Evolutionary conservation across 2,329 filamentous ascomycete genomes (phyloP), one percentile per base, ranked within the genome.

Genomic region (Stachybotrys echinatus): DNA sequence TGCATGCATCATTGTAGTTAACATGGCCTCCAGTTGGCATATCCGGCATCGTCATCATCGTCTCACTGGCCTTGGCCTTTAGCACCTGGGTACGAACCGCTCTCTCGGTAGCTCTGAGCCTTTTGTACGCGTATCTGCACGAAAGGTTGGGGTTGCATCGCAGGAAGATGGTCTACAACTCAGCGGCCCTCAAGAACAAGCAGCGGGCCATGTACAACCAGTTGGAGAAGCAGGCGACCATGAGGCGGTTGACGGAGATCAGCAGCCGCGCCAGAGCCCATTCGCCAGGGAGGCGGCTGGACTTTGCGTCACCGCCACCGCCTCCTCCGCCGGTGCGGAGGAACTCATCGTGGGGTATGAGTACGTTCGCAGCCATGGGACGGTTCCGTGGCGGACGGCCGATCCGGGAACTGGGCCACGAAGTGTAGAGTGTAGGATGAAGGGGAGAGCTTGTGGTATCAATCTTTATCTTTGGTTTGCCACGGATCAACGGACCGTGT

Each of bases 11-110:
- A n/a, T n/a, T n/a, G n/a, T n/a, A 34, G 10, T 5, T 14, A 5
- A 34, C 10, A 34, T 34, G 10, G 14, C 27, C 19, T 45, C 18
- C 21, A 59, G 57, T 58, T n/a, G 48, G 48, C 6, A 48, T 60
- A 1, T 55, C 55, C 2, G 46, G 54, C 6, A 52, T 44, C 14
- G 53, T 59, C 17, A 56, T 57, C 21, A 21, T 52, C 27, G 18
- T 60, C 3, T 53, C 55, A 4, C 48, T 59, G 3, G 47, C 58
- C 12, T 50, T 61, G 14, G 54, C 57, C 14, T 59, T 59, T 47
- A 56, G 52, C 48, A 31, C 38, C 20, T 59, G 57, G 57, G 52
- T 55, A n/a, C 55, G 55, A 7, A 53, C 52, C 21, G 48, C 49
- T 18, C 46, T 56, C 31, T 43, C 47, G 20, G 52, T 56, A 4